Evolutionary conservation across 352 stramenopile genomes (phyloP).

Genomic region (Phytopythium aichiense): DNA sequence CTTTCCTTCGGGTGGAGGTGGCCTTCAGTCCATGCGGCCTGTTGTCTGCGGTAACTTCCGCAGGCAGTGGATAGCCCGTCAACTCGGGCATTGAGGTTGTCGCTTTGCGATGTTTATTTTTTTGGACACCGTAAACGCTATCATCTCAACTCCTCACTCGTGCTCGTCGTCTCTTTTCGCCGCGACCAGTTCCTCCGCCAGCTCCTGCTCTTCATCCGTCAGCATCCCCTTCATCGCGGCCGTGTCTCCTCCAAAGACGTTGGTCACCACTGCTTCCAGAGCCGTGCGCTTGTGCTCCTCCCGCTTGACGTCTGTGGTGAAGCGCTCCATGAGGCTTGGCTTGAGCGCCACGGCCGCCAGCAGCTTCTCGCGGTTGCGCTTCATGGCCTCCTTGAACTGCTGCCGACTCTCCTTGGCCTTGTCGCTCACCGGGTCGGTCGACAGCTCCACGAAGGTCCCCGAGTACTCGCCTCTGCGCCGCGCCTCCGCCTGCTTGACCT

Average conservation of each 20-base stretch:
- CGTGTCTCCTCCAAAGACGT: constrained; percentile 65
- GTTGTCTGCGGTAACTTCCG: too few species aligned
- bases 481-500: constrained; percentile 51
- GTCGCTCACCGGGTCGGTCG: constrained; percentile 30
- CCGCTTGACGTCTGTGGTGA: constrained; percentile 61
- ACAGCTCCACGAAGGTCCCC: constrained; percentile 42
- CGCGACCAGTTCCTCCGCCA: constrained; percentile 47
- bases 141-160: neutral
- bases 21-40: too few species aligned
- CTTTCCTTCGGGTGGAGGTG: too few species aligned
- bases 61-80: too few species aligned
- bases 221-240: constrained; percentile 56
- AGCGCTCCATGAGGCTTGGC: constrained; percentile 74
- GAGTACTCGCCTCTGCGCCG: constrained; percentile 44
- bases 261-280: constrained; percentile 64
- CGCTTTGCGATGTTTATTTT: too few species aligned
- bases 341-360: constrained; percentile 35
- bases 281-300: constrained; percentile 67
- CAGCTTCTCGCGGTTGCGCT: constrained; percentile 61
- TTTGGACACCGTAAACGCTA: too few species aligned
- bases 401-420: constrained; percentile 50
- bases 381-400: constrained; percentile 57
- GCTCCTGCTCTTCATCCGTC: constrained; percentile 63
- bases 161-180: constrained; percentile 18
- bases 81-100: too few species aligned